phyloP scores from a whole-genome alignment of 2,329 filamentous ascomycete genomes.

The Rutstroemia sp. region DNA sequence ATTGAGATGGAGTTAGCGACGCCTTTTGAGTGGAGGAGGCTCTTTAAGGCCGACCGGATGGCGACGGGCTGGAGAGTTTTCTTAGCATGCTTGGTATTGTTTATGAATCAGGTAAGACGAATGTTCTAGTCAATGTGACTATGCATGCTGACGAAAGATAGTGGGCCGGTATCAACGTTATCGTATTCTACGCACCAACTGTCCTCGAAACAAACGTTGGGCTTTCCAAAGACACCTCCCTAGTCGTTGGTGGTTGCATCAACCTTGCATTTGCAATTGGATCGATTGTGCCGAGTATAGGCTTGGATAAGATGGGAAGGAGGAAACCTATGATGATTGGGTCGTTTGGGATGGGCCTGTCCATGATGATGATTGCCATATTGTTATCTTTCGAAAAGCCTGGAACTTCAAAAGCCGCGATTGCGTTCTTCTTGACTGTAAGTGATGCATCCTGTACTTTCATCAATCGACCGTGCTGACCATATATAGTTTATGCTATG shows the following conservation, averaged over 20 bases:
- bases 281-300: conserved; percentile 73
- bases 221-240: conserved; percentile 40
- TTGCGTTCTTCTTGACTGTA: background rate
- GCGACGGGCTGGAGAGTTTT: conserved; percentile 17
- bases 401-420: background rate
- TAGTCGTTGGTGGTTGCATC: conserved; percentile 26
- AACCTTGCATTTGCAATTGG: conserved; percentile 50
- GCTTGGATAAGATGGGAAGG: conserved; percentile 73
- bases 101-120: background rate
- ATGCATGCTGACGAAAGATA: conserved; percentile 25
- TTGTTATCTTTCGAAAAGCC: conserved; percentile 23
- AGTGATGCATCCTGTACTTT: background rate
- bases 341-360: conserved; percentile 42
- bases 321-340: conserved; percentile 71
- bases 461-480: background rate
- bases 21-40: conserved; percentile 15
- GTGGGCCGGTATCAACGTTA: conserved; percentile 16
- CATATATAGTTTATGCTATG: background rate
- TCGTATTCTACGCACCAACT: conserved; percentile 29
- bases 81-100: conserved; percentile 10
- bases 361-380: conserved; percentile 43
- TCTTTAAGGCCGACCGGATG: conserved; percentile 14
- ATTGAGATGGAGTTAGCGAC: conserved; percentile 26
- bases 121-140: background rate
- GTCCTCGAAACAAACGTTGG: conserved; percentile 57